phyloP scores from a whole-genome alignment of 1,284 basidiomycete genomes.

The Trichosporon sp. region DNA sequence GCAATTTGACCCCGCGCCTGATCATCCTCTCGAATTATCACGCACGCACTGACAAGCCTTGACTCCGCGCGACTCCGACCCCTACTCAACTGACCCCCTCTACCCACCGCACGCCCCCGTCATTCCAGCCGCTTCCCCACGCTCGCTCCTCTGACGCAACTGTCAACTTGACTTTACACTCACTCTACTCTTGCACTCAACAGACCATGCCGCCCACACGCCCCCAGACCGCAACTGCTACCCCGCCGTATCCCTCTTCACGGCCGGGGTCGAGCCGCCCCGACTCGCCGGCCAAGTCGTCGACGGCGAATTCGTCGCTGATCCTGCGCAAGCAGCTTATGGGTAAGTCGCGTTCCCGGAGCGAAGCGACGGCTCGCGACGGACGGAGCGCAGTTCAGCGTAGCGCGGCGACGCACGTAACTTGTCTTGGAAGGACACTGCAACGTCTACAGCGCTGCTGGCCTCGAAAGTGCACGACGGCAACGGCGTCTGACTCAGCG shows the following conservation, averaged over 20 bases:
- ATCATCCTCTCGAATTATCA: background rate
- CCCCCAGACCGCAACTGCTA: slow-evolving; percentile 17
- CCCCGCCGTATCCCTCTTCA: slow-evolving; percentile 31
- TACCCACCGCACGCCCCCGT: too few relatives aligned
- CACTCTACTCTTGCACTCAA: background rate
- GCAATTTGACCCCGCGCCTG: background rate
- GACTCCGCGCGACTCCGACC: too few relatives aligned
- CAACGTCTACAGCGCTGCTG: background rate
- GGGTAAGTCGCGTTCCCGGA: too few relatives aligned
- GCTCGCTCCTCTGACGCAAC: background rate
- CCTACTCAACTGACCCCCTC: too few relatives aligned
- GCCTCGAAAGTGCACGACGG: background rate
- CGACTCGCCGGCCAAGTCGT: slow-evolving; percentile 27
- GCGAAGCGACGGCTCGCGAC: background rate
- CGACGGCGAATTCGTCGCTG: slow-evolving; percentile 48
- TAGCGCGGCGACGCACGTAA: too few relatives aligned
- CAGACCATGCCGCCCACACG: slow-evolving; percentile 30
- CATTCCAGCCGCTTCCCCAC: background rate
- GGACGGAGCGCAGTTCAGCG: background rate
- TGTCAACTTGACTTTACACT: background rate
- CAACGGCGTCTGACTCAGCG: background rate
- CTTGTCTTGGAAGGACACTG: background rate
- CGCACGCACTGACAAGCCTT: too few relatives aligned
- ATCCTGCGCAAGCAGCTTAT: slow-evolving; percentile 71
- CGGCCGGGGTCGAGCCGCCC: slow-evolving; percentile 36